Percentiles rank a stretch among this genome's conserved stretches.
Conservation (phyloP, 1,139 yeast genomes). For the Pneumocystis wakefieldiae region DNA sequence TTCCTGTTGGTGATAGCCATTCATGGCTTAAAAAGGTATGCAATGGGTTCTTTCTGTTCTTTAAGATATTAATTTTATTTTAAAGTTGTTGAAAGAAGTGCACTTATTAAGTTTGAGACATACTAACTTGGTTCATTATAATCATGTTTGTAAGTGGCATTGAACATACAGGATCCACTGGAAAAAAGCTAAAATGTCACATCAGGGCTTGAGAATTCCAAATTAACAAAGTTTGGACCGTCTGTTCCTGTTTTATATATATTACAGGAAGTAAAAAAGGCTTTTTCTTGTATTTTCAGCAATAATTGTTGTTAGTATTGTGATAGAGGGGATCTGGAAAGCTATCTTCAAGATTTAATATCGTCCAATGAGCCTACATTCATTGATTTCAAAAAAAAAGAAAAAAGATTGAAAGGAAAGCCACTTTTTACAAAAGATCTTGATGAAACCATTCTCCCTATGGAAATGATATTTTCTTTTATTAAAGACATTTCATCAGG, state of each 20-base stretch:
- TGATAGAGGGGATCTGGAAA: slow-evolving; percentile 75
- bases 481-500: slow-evolving; percentile 57
- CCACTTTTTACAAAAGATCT: neutral
- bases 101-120: slow-evolving; percentile 40
- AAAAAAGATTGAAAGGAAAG: slow-evolving; percentile 7
- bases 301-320: slow-evolving; percentile 33
- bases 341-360: slow-evolving; percentile 29
- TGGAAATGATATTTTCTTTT: slow-evolving; percentile 45
- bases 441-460: neutral
- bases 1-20: slow-evolving; percentile 65
- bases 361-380: slow-evolving; percentile 9
- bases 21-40: slow-evolving; percentile 48
- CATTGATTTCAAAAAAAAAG: slow-evolving; percentile 12
- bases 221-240: slow-evolving; percentile 42
- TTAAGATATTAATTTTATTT: neutral
- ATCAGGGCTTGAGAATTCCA: slow-evolving; percentile 57
- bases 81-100: slow-evolving; percentile 44
- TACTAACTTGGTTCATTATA: slow-evolving; percentile 61
- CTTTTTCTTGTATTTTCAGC: neutral
- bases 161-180: too few relatives aligned
- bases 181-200: neutral
- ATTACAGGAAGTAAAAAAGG: slow-evolving; percentile 38
- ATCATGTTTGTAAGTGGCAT: slow-evolving; percentile 43
- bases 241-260: slow-evolving; percentile 69
- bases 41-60: neutral